A percentile compares a stretch with the other conserved stretches of the same genome.
Conservation (phyloP, 2,329 filamentous ascomycete genomes). For the Penicillium hesseltinei region DNA sequence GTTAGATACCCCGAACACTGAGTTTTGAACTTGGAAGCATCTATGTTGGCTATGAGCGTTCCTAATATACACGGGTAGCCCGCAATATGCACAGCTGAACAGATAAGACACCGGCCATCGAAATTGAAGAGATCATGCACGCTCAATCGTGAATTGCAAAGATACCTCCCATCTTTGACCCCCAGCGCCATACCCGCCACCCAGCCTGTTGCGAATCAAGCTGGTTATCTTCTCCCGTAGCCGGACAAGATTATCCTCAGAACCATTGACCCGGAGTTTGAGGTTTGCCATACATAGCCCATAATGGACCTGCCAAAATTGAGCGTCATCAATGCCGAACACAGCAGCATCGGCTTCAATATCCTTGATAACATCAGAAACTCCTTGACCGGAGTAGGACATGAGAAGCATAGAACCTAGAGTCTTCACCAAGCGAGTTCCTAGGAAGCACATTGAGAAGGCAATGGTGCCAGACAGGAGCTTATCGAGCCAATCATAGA, state of each 20-base stretch:
- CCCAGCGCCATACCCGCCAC: slow-evolving; percentile 78
- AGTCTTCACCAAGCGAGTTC: slow-evolving; percentile 76
- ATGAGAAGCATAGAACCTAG: slow-evolving; percentile 94
- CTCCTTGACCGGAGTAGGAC: slow-evolving; percentile 67
- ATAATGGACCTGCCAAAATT: slow-evolving; percentile 99
- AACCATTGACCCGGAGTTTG: slow-evolving; percentile 70
- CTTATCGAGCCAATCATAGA: slow-evolving; percentile 80
- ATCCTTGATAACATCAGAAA: slow-evolving; percentile 75
- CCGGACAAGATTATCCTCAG: slow-evolving; percentile 69
- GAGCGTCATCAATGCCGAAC: slow-evolving; percentile 77
- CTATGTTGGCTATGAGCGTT: background rate
- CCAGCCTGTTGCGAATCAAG: slow-evolving; percentile 79
- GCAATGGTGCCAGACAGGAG: slow-evolving; percentile 79
- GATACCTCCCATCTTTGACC: slow-evolving; percentile 91
- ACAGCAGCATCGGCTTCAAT: slow-evolving; percentile 79
- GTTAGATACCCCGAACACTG: background rate
- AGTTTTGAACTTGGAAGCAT: background rate
- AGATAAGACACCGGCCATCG: background rate
- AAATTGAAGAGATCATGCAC: slow-evolving; percentile 30
- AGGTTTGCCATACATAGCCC: slow-evolving; percentile 94
- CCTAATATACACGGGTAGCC: slow-evolving; percentile 6
- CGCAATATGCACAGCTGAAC: background rate
- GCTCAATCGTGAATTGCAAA: slow-evolving; percentile 67
- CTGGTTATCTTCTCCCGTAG: slow-evolving; percentile 73
- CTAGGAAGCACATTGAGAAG: slow-evolving; percentile 82